Evolutionary conservation across 441 rosid species (phyloP), one percentile per base, ranked within the genome.

Genomic region (Adansonia madagascariensis): DNA sequence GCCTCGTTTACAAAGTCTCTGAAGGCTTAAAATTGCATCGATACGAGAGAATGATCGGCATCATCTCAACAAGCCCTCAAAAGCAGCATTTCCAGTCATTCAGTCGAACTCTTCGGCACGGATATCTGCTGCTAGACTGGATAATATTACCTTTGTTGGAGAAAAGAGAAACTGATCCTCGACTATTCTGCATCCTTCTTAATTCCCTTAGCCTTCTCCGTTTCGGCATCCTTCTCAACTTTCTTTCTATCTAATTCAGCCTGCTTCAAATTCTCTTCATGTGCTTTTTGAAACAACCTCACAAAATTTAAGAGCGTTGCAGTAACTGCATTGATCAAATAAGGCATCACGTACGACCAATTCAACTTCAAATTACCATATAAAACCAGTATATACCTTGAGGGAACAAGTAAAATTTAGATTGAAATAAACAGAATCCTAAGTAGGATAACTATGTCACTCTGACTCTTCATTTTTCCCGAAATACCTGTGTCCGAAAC

Each of bases 201-300:
- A 75, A 81, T 70, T 78, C 91, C 95, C 85, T 88, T 93, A 0
- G 94, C 91, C 88, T 88, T 92, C 84, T 90, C 95, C 93, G 87
- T 89, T 72, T 91, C 95, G 0, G 93, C 92, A 78, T 91, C 96
- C 75, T 91, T 90, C n/a, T 86, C 90, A 17, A 91, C 93, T 86
- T 93, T 93, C 88, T 94, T 97, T 88, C 80, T 97, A 80, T 94
- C 98, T 83, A 90, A 63, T 85, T 97, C 99, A 9, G 87, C 95
- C 87, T 92, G 97, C 80, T 97, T 97, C 75, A 86, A 8, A 78
- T 94, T 97, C 84, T 97, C 99, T 78, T 97, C 98, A 63, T 93
- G 98, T 68, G 99, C 95, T 88, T 86, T 93, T 77, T 92, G 92
- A 64, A 97, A 97, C 86, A 94, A 76, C 82, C 88, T 89, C 87